Percentiles rank a stretch among this genome's conserved stretches.
Conservation (phyloP, 768 basidiomycete species). For the Auriculariales sp. region DNA sequence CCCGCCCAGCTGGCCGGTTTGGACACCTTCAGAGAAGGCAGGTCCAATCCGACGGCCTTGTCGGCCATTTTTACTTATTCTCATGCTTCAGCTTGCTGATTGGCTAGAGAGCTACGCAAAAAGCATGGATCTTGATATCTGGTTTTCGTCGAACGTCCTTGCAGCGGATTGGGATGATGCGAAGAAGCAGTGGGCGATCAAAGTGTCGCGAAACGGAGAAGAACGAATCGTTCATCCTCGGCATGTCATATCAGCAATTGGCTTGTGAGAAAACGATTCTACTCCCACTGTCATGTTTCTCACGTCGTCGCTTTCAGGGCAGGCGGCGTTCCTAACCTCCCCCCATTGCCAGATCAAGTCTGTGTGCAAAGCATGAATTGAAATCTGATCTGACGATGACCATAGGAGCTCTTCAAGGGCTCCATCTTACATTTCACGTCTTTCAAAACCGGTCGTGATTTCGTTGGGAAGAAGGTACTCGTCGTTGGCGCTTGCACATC, state of each 20-base stretch:
- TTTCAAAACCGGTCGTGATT: constrained; percentile 40
- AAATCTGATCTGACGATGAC: constrained; percentile 4
- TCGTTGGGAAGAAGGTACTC: constrained; percentile 53
- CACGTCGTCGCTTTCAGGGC: too few relatives aligned
- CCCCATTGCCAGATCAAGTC: constrained; percentile 24
- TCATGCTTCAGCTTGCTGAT: constrained; percentile 45
- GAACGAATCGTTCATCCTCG: constrained; percentile 19
- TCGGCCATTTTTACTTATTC: neutral
- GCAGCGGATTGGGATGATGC: constrained; percentile 6
- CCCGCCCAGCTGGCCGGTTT: constrained; percentile 45
- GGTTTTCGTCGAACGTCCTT: constrained; percentile 24
- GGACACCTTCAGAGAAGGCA: constrained; percentile 35
- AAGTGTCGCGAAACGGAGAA: constrained; percentile 7
- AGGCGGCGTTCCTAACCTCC: constrained; percentile 30
- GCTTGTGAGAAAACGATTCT: too few relatives aligned
- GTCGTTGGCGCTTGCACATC: constrained; percentile 57
- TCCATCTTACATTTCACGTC: constrained; percentile 42
- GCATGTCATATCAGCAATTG: constrained; percentile 44
- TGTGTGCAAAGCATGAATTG: neutral
- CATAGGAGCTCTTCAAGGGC: constrained; percentile 50
- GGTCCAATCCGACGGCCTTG: neutral
- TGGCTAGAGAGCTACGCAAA: constrained; percentile 56
- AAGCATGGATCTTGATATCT: constrained; percentile 45
- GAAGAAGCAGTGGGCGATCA: constrained; percentile 17
- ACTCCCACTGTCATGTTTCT: too few relatives aligned